These are phyloP conservation scores for Lanzia echinophila DNA, from an alignment of 2,329 filamentous ascomycete genomes.

Conservation along the genomic window DNA sequence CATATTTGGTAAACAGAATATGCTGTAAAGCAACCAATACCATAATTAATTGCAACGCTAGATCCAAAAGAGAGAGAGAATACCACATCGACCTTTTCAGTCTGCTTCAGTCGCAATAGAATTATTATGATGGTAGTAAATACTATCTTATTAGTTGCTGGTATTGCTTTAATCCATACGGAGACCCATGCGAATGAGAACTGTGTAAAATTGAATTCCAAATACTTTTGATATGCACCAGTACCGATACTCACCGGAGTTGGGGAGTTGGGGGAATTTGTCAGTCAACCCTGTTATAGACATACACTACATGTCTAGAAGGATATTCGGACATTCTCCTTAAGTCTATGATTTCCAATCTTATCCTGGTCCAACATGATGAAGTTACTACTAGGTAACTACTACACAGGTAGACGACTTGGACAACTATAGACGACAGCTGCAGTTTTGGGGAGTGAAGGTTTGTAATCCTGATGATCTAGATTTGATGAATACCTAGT, in stretches of 20 bases:
- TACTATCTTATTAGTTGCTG: constrained; percentile 40
- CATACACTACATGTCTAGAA: neutral
- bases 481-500: neutral
- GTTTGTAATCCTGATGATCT: no score
- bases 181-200: constrained; percentile 29
- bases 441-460: no score
- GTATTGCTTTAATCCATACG: constrained; percentile 42
- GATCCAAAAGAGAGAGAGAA: neutral
- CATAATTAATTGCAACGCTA: no score
- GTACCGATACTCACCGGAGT: constrained; percentile 17
- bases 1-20: no score
- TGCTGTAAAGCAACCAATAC: no score
- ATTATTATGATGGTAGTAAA: constrained; percentile 27
- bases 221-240: constrained; percentile 14
- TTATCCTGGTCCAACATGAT: neutral
- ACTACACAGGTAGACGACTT: no score
- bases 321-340: neutral
- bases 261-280: constrained; percentile 14
- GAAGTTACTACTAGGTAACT: no score
- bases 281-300: constrained; percentile 19
- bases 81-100: neutral
- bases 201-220: constrained; percentile 16
- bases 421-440: no score
- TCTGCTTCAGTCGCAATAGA: neutral
- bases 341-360: neutral